Evolutionary conservation across 2,329 filamentous ascomycete species (phyloP), one percentile per base, ranked within the genome.

Genomic region (Pseudopyricularia javanii): DNA sequence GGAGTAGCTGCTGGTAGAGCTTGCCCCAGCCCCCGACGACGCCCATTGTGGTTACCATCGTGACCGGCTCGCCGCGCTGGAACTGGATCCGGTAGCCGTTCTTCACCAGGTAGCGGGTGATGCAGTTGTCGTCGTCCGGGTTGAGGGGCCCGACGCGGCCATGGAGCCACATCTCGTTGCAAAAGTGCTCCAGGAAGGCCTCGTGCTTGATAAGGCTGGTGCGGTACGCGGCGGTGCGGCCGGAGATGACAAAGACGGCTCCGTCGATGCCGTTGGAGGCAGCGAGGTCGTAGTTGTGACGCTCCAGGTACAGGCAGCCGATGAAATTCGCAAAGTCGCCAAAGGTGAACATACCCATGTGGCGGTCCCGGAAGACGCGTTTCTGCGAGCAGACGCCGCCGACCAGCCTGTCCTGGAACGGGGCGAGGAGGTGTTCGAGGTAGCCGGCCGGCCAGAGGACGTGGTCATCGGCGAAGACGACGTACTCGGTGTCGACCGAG

Each of bases 201-300:
- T 58, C 30, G n/a, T 68, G 60, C 12, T 69, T 61, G 3, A 83
- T 60, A 50, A 84, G 75, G 0, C 60, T 28, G 0, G 78, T 73
- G 12, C 78, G 74, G 53, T 78, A 70, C 0, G 71, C 70, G 0
- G 68, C 70, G 1, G 79, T 82, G 5, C 79, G 71, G 0, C 78
- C 77, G 0, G 78, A 79, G 3, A 81, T 66, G 3, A 76, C 74
- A 24, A 76, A 79, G n/a, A 79, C 68, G 9, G 74, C 75, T 3
- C 75, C 75, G 47, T 82, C 79, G 12, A 81, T 63, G 5, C 71
- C 66, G 53, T 73, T 74, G 1, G 74, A 74, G 0, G 76, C 68
- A 1, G 74, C 70, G 51, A 79, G 75, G 59, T 84, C 80, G 61
- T 76, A 84, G 60, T 82, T 83, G 62, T 82, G 78, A 0, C 80